Conservation (phyloP, 257 asterid species). For the Solanum chaucha region DNA sequence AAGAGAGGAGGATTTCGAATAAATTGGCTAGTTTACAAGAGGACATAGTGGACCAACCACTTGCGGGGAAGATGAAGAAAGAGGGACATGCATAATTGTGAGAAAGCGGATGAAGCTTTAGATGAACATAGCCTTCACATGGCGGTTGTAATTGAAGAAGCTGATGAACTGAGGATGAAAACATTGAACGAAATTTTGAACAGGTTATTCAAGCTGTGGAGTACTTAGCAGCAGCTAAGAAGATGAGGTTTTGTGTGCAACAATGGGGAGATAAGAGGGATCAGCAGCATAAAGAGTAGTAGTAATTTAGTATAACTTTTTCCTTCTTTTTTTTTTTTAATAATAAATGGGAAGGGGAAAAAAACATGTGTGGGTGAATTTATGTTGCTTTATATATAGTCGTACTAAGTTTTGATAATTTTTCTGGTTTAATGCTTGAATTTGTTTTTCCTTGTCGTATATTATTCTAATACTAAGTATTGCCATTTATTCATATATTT, state of each 20-base stretch:
- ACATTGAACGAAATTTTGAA: constrained; percentile 21
- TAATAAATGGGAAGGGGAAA: no score
- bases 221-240: constrained; percentile 37
- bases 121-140: constrained; percentile 17
- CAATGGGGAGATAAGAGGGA: constrained; percentile 24
- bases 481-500: no score
- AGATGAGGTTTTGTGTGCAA: constrained; percentile 27
- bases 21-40: constrained; percentile 35
- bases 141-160: constrained; percentile 33
- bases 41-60: constrained; percentile 21
- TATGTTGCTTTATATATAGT: no score
- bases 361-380: no score
- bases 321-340: no score
- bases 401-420: no score
- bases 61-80: constrained; percentile 10
- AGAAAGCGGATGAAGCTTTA: constrained; percentile 14
- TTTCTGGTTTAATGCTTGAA: no score
- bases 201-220: constrained; percentile 56
- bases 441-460: no score
- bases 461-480: no score
- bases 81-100: neutral
- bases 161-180: constrained; percentile 28
- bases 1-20: constrained; percentile 24
- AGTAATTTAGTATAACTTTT: no score
- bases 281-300: no score